Evolutionary conservation across 176 grass and related monocot genomes (phyloP), one percentile per base, ranked within the genome.

Genomic region (Microstegium vimineum): DNA sequence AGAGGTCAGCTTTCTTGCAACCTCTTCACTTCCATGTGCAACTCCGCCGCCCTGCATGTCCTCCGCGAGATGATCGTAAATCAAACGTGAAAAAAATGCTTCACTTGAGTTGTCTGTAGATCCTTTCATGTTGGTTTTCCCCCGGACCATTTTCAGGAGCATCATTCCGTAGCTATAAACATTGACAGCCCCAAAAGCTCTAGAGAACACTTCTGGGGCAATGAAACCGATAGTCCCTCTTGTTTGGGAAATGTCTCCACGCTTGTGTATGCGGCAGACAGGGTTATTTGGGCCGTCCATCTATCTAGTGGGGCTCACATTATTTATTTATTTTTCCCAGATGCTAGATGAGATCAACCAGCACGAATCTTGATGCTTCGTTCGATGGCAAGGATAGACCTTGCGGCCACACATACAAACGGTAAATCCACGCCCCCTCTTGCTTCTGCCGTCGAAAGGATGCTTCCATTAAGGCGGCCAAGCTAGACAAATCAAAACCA

Each of bases 161-260:
- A 87, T 71, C 89, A 87, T 92, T 61, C 89, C 84, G 16, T 89
- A 90, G 30, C 92, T 90, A 61, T 91, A 91, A 10, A 91, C 89
- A 52, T 94, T 84, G 54, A 75, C 86, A 0, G 73, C 52, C 9
- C 89, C 87, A 5, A 92, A 89, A 36, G 52, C 62, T 9, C 89
- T 72, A 1, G 84, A 94, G 60, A 92, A 86, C 25, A 94, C 89
- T 82, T 94, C 92, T 10, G 87, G 89, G 1, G 89, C 89, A 30
- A 92, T 92, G 43, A 89, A 90, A 57, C 92, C 89, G 40, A 91
- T 37, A 0, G 89, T 94, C 16, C 89, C 89, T 67, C n/a, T n/a
- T n/a, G n/a, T n/a, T n/a, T n/a, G n/a, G n/a, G n/a, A n/a, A n/a
- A n/a, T n/a, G n/a, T n/a, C n/a, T n/a, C n/a, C n/a, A n/a, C n/a